Conservation (phyloP, 1,284 basidiomycete species). For the Tremellales sp. region DNA sequence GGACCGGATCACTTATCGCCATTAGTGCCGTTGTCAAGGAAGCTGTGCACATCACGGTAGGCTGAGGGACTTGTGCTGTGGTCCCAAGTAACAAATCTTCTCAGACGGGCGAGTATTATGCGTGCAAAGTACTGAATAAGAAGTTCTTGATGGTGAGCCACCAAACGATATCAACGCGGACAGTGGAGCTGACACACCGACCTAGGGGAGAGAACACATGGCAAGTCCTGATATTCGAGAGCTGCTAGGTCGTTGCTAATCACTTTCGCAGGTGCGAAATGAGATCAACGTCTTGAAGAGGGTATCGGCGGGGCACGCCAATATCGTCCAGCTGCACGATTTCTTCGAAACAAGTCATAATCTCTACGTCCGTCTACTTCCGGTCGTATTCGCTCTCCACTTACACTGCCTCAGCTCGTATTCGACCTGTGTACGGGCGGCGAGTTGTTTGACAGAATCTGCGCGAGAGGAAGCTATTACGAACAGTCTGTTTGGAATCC, state of each 20-base stretch:
- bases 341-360: conserved; percentile 99
- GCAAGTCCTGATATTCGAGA: conserved; percentile 50
- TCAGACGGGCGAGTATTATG: conserved; percentile 53
- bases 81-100: not conserved
- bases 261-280: conserved; percentile 71
- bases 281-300: conserved; percentile 94
- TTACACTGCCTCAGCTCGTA: conserved; percentile 55
- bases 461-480: conserved; percentile 94
- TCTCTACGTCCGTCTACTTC: conserved; percentile 56
- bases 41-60: conserved; percentile 91
- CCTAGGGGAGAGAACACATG: conserved; percentile 78
- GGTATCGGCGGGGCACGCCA: conserved; percentile 83
- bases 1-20: conserved; percentile 20
- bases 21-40: conserved; percentile 61
- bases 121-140: conserved; percentile 68
- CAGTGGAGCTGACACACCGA: not conserved
- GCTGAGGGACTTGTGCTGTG: conserved; percentile 48
- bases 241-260: not conserved
- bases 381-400: conserved; percentile 3
- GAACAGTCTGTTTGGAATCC: conserved; percentile 62
- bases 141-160: conserved; percentile 73
- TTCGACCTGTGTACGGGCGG: conserved; percentile 98
- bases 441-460: conserved; percentile 97
- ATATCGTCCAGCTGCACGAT: conserved; percentile 89
- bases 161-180: not conserved